Percentiles rank a stretch among this genome's conserved stretches.
Conservation (phyloP, 805 yeast species). For the Candida xiaguanensis region DNA sequence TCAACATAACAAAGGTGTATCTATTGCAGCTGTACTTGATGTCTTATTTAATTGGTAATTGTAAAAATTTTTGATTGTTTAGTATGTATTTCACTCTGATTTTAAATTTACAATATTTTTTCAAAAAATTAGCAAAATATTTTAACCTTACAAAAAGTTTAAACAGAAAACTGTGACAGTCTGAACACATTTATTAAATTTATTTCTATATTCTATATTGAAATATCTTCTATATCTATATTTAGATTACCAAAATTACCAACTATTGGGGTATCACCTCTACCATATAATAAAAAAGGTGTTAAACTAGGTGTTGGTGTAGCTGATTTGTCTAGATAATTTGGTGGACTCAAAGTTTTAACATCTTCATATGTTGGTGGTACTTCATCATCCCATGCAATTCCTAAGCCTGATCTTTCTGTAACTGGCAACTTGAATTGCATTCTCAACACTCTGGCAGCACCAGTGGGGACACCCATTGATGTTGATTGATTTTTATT, state of each 20-base stretch:
- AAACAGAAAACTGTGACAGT: no score
- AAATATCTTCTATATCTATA: conserved; percentile 29
- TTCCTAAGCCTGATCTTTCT: conserved; percentile 92
- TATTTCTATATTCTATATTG: conserved; percentile 26
- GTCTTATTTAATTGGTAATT: no score
- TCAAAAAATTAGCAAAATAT: no score
- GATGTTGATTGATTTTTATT: conserved; percentile 7
- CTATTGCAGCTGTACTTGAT: no score
- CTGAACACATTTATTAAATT: no score
- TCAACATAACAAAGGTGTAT: no score
- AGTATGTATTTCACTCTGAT: no score
- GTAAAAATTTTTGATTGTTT: no score
- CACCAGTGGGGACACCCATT: conserved; percentile 83
- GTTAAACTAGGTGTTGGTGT: conserved; percentile 14
- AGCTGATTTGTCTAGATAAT: conserved; percentile 40
- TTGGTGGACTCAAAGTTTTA: conserved; percentile 81
- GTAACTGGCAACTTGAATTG: conserved; percentile 81
- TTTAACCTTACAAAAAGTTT: no score
- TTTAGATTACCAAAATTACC: conserved; percentile 19
- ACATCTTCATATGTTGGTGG: conserved; percentile 95
- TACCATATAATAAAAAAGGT: conserved; percentile 38
- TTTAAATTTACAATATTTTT: no score
- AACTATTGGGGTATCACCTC: conserved; percentile 40
- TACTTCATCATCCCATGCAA: conserved; percentile 98
- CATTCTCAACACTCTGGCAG: conserved; percentile 92